Percentiles rank a stretch among this genome's conserved stretches.
Conservation (phyloP, 768 basidiomycete species). For the Trametes cubensis region DNA sequence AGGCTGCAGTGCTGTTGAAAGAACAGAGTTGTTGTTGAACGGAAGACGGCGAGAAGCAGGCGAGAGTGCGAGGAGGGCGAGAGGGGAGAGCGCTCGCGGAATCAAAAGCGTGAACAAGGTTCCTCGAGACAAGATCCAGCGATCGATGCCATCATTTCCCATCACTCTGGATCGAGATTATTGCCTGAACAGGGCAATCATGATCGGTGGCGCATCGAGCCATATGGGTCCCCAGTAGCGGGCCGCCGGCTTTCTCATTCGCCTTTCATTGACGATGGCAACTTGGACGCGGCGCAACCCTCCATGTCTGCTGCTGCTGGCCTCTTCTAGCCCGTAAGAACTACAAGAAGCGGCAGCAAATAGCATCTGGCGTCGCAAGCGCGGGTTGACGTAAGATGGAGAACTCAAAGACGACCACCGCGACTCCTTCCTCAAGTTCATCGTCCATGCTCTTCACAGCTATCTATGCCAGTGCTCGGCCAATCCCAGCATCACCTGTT, state of each 20-base stretch:
- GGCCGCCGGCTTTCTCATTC: background rate
- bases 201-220: background rate
- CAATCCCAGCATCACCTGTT: too few species aligned
- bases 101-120: background rate
- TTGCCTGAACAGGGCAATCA: background rate
- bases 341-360: too few species aligned
- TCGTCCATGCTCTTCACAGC: too few species aligned
- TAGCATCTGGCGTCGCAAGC: background rate
- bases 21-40: background rate
- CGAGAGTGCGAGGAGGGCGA: background rate
- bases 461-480: too few species aligned
- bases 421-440: background rate
- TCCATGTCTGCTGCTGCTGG: too few species aligned
- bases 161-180: background rate
- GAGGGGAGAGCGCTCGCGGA: background rate
- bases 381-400: slow-evolving; percentile 2
- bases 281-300: too few species aligned
- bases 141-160: background rate
- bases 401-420: background rate
- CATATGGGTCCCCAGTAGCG: background rate
- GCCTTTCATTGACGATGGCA: too few species aligned
- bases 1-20: too few species aligned
- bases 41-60: background rate
- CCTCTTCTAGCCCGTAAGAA: too few species aligned
- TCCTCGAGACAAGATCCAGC: background rate